Evolutionary conservation across 2,329 filamentous ascomycete species (phyloP), one percentile per base, ranked within the genome.

Genomic region (Ophiostoma pallidulum): DNA sequence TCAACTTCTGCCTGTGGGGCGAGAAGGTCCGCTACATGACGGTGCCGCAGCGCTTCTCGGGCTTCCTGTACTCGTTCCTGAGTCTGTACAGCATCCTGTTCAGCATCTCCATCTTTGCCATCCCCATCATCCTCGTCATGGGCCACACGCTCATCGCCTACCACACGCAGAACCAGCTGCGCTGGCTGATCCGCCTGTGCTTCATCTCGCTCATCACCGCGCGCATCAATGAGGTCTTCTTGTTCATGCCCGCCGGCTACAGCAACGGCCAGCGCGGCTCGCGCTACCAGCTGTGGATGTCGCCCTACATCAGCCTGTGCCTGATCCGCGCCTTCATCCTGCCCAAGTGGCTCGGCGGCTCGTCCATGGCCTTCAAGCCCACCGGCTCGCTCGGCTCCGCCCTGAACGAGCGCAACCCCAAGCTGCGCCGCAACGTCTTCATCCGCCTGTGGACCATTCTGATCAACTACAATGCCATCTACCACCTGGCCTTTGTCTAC

Each of bases 251-350:
- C 0, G 70, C 74, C 2, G 76, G 77, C 14, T 80, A 80, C 56
- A 71, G 75, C 57, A 74, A 73, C 8, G 76, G 74, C 4, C 75
- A 77, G 58, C 69, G 76, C 48, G 74, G 73, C 33, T 67, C 70
- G 2, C 67, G 74, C 4, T 73, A 73, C 53, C 73, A 78, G 59
- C 64, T 80, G 28, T 81, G 77, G 76, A 80, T 80, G 76, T 70
- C 76, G 31, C 51, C 53, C 1, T 55, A 53, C 44, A 55, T 55
- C 28, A 36, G 28, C 0, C 65, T 78, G 13, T 75, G 71, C 55
- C 69, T 80, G 41, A 61, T 79, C 43, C 74, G 74, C 2, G 70
- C 75, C 1, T 80, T 80, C 56, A 54, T 80, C n/a, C 65, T 80
- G 3, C 77, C 77, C 14, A 69, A 58, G 3, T 80, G 76, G 76